A percentile compares a stretch with the other conserved stretches of the same genome.
phyloP scores from a whole-genome alignment of 2,329 filamentous ascomycete genomes.

The Xylogone sp. region DNA sequence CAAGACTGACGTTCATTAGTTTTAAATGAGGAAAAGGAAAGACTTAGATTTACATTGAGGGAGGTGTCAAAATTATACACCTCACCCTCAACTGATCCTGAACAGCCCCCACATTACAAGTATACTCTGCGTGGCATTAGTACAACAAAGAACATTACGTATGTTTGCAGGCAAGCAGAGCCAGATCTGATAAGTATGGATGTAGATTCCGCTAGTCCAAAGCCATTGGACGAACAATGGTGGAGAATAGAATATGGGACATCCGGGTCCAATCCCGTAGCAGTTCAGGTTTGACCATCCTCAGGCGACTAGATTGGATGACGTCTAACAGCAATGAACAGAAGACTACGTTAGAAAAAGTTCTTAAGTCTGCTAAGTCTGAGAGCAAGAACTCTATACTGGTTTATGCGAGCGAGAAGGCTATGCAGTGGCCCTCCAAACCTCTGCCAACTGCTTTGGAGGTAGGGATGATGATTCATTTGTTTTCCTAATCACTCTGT shows the following conservation, averaged over 20 bases:
- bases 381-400: constrained; percentile 46
- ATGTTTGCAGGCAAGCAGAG: constrained; percentile 43
- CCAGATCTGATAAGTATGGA: constrained; percentile 40
- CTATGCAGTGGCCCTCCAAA: constrained; percentile 32
- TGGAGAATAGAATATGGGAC: constrained; percentile 47
- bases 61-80: constrained; percentile 37
- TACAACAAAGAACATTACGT: constrained; percentile 42
- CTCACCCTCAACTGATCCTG: constrained; percentile 17
- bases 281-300: constrained; percentile 41
- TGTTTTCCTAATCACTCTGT: background rate
- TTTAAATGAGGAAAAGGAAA: constrained; percentile 25
- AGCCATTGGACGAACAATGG: constrained; percentile 43
- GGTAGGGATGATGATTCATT: constrained; percentile 20
- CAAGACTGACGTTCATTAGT: constrained; percentile 18
- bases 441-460: constrained; percentile 37
- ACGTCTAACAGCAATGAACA: constrained; percentile 21
- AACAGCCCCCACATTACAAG: constrained; percentile 25
- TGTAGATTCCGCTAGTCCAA: constrained; percentile 22
- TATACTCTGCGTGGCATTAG: constrained; percentile 51
- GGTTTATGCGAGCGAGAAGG: constrained; percentile 50
- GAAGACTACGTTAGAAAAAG: constrained; percentile 44
- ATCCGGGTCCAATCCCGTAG: constrained; percentile 37
- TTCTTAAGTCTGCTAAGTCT: constrained; percentile 42
- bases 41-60: constrained; percentile 23
- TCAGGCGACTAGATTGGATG: too few species aligned